Evolutionary conservation across 2,329 filamentous ascomycete species (phyloP).

Genomic region (Alternaria arbusti): DNA sequence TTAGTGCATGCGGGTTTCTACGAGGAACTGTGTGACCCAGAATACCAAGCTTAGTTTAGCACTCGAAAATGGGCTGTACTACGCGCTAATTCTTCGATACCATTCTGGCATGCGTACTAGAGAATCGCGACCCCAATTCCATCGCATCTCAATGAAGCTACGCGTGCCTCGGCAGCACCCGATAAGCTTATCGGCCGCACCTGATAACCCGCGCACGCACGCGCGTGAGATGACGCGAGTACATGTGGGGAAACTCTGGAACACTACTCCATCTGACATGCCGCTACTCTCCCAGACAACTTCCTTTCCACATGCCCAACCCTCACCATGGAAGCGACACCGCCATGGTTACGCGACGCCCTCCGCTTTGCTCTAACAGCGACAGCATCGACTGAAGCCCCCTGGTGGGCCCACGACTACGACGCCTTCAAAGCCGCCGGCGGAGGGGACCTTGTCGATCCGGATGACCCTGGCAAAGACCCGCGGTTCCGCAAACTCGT

Average conservation of each 20-base stretch:
- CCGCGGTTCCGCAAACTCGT: slow-evolving; percentile 46
- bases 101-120: background rate
- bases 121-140: background rate
- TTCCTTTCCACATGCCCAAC: background rate
- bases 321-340: slow-evolving; percentile 9
- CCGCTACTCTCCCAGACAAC: background rate
- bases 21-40: background rate
- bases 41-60: background rate
- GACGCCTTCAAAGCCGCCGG: slow-evolving; percentile 7
- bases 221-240: slow-evolving; percentile 13
- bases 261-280: slow-evolving; percentile 13
- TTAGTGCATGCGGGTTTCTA: background rate
- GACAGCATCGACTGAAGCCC: slow-evolving; percentile 27
- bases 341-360: slow-evolving; percentile 30
- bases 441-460: slow-evolving; percentile 24
- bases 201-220: slow-evolving; percentile 9
- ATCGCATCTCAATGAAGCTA: slow-evolving; percentile 7
- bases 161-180: slow-evolving; percentile 10
- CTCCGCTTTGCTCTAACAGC: slow-evolving; percentile 33
- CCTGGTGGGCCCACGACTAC: slow-evolving; percentile 17
- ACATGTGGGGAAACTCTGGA: slow-evolving; percentile 10
- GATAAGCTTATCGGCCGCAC: slow-evolving; percentile 21
- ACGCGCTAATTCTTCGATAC: background rate
- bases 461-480: slow-evolving; percentile 44
- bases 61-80: background rate